Evolutionary conservation across 129 eudicot genomes (phyloP).

Genomic region (Kitagawia praeruptora): DNA sequence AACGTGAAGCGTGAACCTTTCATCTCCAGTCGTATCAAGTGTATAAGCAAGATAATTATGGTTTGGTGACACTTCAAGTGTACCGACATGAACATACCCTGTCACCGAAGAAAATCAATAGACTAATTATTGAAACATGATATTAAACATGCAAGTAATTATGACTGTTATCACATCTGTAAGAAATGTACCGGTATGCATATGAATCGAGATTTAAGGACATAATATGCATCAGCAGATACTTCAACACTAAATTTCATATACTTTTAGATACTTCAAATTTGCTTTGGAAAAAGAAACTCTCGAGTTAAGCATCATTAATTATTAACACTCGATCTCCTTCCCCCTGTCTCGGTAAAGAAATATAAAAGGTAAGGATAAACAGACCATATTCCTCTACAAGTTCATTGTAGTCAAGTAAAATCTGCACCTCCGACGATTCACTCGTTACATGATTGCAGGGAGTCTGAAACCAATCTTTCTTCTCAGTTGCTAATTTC

Average conservation of each 20-base stretch:
- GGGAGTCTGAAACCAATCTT: slow-evolving; percentile 37
- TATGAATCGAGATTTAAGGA: no score
- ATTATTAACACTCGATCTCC: no score
- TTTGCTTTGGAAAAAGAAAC: neutral
- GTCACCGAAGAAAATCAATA: slow-evolving; percentile 1
- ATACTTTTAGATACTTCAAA: no score
- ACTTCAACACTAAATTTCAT: no score
- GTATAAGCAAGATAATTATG: slow-evolving; percentile 80
- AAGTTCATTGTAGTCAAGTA: slow-evolving; percentile 90
- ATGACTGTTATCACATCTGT: no score
- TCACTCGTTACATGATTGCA: slow-evolving; percentile 28
- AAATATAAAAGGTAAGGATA: neutral
- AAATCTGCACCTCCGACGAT: slow-evolving; percentile 37
- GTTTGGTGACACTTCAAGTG: slow-evolving; percentile 81
- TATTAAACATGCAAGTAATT: no score
- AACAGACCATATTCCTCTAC: slow-evolving; percentile 56
- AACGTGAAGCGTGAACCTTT: slow-evolving; percentile 57
- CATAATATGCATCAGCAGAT: no score
- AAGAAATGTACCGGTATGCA: neutral
- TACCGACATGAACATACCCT: slow-evolving; percentile 92
- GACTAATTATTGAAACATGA: neutral
- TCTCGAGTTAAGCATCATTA: neutral
- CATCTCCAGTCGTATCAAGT: slow-evolving; percentile 59
- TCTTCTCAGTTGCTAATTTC: slow-evolving; percentile 32
- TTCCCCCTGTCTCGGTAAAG: no score